Percentiles rank a stretch among this genome's conserved stretches.
Conservation (phyloP, 768 basidiomycete species). For the Agaricus subrufescens region DNA sequence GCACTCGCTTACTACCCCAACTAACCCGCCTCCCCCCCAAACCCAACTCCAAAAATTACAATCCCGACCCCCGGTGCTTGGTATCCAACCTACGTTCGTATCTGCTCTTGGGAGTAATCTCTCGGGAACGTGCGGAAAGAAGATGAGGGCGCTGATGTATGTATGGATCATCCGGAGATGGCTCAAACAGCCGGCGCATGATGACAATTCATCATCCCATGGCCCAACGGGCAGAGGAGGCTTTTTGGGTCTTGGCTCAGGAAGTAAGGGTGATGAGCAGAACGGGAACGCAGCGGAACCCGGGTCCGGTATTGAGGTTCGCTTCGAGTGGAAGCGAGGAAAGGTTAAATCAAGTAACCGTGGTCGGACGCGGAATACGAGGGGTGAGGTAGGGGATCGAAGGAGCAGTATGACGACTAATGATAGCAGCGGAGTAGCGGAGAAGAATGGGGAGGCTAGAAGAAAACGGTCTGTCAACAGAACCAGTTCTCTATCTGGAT, state of each 20-base stretch:
- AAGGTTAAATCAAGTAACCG: constrained; percentile 27
- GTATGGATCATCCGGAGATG: constrained; percentile 76
- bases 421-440: background rate
- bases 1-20: background rate
- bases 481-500: constrained; percentile 20
- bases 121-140: constrained; percentile 13
- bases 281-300: constrained; percentile 2
- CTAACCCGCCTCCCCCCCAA: constrained; percentile 5
- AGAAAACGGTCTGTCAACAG: constrained; percentile 16
- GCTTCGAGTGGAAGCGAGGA: constrained; percentile 76
- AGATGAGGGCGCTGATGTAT: constrained; percentile 48
- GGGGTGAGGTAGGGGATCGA: constrained; percentile 14
- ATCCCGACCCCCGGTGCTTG: constrained; percentile 45
- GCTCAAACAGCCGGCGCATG: constrained; percentile 41
- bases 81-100: constrained; percentile 62
- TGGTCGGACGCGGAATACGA: constrained; percentile 19
- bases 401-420: background rate
- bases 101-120: constrained; percentile 27
- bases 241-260: constrained; percentile 9
- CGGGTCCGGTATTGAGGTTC: constrained; percentile 55
- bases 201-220: background rate
- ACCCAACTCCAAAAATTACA: constrained; percentile 18
- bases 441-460: constrained; percentile 1
- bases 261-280: constrained; percentile 9
- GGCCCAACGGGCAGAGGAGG: background rate